A percentile compares a stretch with the other conserved stretches of the same genome.
These are phyloP conservation scores for Chionographis japonica DNA, from an alignment of 106 monocot species.

Conservation along the genomic window DNA sequence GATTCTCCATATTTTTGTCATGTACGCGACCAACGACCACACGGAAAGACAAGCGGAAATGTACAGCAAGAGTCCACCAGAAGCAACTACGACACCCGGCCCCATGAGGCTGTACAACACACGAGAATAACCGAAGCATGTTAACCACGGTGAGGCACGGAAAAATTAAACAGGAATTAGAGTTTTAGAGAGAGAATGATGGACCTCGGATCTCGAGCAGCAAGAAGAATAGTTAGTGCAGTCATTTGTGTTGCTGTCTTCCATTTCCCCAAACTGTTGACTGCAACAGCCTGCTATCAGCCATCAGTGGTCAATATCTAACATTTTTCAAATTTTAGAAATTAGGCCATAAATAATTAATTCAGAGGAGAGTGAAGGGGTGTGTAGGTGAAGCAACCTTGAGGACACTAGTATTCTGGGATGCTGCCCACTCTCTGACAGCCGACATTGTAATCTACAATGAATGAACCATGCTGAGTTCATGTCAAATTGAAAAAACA, in stretches of 20 bases:
- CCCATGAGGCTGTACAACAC: conserved; percentile 19
- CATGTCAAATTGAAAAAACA: background rate
- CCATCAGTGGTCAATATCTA: background rate
- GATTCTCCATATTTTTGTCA: conserved; percentile 42
- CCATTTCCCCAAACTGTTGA: conserved; percentile 54
- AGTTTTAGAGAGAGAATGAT: background rate
- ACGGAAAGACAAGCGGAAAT: conserved; percentile 38
- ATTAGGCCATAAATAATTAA: background rate
- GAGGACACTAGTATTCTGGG: conserved; percentile 19
- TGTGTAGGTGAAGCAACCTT: conserved; percentile 15
- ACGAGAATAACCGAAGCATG: conserved; percentile 1
- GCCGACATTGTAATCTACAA: conserved; percentile 39
- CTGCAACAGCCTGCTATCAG: conserved; percentile 41
- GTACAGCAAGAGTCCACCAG: conserved; percentile 34
- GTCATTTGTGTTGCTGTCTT: conserved; percentile 66
- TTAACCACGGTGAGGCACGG: no score
- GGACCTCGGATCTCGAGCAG: conserved; percentile 48
- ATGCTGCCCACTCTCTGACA: conserved; percentile 43
- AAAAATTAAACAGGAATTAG: no score
- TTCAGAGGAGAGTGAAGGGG: background rate
- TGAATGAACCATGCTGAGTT: background rate
- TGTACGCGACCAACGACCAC: conserved; percentile 44
- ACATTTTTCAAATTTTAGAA: background rate
- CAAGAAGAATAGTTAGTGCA: conserved; percentile 53
- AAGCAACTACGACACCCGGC: conserved; percentile 17